Percentiles rank a stretch among this genome's conserved stretches.
Conservation (phyloP, 2,329 filamentous ascomycete genomes). For the Calonectria honghensis region DNA sequence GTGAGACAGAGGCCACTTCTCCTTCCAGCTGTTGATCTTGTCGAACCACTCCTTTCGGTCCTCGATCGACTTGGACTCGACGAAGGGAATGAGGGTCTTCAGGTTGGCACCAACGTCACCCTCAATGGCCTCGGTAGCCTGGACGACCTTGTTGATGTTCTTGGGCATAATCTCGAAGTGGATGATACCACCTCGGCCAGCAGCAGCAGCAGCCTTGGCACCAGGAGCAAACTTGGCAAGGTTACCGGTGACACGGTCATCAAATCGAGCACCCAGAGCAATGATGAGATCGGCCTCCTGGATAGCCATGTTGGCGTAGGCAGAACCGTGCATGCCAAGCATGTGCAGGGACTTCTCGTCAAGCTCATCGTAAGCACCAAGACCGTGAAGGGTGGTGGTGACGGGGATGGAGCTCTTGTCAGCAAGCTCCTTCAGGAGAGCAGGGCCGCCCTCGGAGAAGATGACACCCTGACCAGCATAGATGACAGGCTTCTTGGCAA, state of each 20-base stretch:
- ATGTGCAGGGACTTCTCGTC: constrained; percentile 97
- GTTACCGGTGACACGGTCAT: constrained; percentile 92
- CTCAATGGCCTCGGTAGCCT: constrained; percentile 96
- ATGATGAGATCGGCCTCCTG: constrained; percentile 98
- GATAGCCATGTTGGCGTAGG: constrained; percentile 98
- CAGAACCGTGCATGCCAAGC: constrained; percentile 98
- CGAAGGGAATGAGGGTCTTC: constrained; percentile 81
- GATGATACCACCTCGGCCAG: constrained; percentile 93
- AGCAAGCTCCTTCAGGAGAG: constrained; percentile 87
- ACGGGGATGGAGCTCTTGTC: constrained; percentile 95
- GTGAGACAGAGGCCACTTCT: constrained; percentile 87
- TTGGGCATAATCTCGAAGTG: constrained; percentile 99
- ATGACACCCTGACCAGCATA: constrained; percentile 96
- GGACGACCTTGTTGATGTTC: constrained; percentile 99
- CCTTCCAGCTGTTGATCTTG: constrained; percentile 94
- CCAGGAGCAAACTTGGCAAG: constrained; percentile 91
- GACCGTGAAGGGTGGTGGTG: constrained; percentile 94
- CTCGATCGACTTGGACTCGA: constrained; percentile 76
- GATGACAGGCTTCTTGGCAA: constrained; percentile 94
- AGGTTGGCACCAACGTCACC: constrained; percentile 92
- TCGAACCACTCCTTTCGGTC: constrained; percentile 90
- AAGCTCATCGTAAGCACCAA: constrained; percentile 94
- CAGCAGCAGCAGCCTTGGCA: constrained; percentile 88
- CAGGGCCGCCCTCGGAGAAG: constrained; percentile 84
- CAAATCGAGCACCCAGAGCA: constrained; percentile 93